Percentiles rank a stretch among this genome's conserved stretches.
Evolutionary conservation across 139 green algal species (phyloP).

Genomic region (Desmodesmus armatus): DNA sequence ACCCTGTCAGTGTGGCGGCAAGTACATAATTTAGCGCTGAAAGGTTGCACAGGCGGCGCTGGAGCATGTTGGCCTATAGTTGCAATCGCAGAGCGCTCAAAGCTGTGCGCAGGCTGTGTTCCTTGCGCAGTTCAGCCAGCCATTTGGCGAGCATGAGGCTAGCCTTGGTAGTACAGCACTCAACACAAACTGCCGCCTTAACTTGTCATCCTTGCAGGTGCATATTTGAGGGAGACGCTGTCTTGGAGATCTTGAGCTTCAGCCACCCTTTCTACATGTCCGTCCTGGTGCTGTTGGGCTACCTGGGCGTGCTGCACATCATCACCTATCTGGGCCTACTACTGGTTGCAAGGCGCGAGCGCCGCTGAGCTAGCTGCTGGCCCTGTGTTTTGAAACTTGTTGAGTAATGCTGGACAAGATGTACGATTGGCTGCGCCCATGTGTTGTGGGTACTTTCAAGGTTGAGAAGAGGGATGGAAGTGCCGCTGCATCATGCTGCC

Average conservation of each 20-base stretch:
- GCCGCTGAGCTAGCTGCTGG: conserved; percentile 7
- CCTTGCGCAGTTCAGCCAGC: background rate
- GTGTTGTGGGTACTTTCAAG: too few species aligned
- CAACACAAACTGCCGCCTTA: background rate
- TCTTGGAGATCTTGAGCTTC: conserved; percentile 25
- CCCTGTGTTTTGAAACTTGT: too few species aligned
- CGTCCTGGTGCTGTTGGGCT: conserved; percentile 25
- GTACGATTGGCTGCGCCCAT: too few species aligned
- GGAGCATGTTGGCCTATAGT: background rate
- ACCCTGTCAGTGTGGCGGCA: too few species aligned
- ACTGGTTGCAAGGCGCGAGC: conserved; percentile 3
- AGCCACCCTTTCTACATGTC: background rate
- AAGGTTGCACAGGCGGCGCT: background rate
- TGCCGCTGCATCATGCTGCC: too few species aligned
- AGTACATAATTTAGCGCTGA: too few species aligned
- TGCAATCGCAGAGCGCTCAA: background rate
- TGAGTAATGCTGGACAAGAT: too few species aligned
- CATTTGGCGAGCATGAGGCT: background rate
- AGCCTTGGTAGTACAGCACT: too few species aligned
- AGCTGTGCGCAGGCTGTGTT: background rate
- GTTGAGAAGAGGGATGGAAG: too few species aligned
- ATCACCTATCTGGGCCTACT: conserved; percentile 18
- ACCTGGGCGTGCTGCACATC: conserved; percentile 18
- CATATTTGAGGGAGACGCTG: conserved; percentile 3
- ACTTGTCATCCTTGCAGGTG: conserved; percentile 1